Conservation (phyloP, 768 basidiomycete genomes). For the Agrocybe pediades region DNA sequence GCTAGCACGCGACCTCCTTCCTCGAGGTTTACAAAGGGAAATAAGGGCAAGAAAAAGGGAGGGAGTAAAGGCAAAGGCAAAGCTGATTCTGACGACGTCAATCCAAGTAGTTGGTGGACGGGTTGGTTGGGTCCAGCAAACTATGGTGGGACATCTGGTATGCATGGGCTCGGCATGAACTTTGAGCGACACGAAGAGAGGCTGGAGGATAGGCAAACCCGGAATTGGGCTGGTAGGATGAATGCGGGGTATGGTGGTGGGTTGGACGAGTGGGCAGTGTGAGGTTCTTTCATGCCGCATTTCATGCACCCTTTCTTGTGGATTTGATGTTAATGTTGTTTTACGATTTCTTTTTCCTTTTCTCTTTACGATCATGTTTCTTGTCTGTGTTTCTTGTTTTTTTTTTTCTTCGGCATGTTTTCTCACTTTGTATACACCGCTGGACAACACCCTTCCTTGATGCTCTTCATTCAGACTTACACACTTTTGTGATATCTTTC, state of each 20-base stretch:
- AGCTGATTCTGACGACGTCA: constrained; percentile 17
- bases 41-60: constrained; percentile 24
- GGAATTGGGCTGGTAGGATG: constrained; percentile 49
- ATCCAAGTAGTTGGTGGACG: constrained; percentile 27
- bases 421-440: background rate
- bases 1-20: constrained; percentile 33
- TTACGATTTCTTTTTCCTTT: background rate
- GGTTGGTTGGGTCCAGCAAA: constrained; percentile 22
- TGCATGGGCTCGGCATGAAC: constrained; percentile 17
- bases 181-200: constrained; percentile 42
- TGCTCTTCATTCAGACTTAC: background rate
- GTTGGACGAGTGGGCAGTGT: constrained; percentile 62
- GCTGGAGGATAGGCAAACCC: constrained; percentile 52
- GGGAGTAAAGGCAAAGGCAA: constrained; percentile 7
- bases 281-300: constrained; percentile 13
- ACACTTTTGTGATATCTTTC: background rate
- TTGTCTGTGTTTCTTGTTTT: background rate
- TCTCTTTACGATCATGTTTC: background rate
- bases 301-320: background rate
- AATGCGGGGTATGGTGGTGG: constrained; percentile 32
- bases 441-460: background rate
- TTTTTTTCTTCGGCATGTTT: background rate
- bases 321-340: background rate
- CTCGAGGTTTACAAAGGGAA: constrained; percentile 37
- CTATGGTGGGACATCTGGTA: constrained; percentile 6